A percentile compares a stretch with the other conserved stretches of the same genome.
These are phyloP conservation scores for Fusarium decemcellulare DNA, from an alignment of 2,329 filamentous ascomycete genomes.

Conservation along the genomic window DNA sequence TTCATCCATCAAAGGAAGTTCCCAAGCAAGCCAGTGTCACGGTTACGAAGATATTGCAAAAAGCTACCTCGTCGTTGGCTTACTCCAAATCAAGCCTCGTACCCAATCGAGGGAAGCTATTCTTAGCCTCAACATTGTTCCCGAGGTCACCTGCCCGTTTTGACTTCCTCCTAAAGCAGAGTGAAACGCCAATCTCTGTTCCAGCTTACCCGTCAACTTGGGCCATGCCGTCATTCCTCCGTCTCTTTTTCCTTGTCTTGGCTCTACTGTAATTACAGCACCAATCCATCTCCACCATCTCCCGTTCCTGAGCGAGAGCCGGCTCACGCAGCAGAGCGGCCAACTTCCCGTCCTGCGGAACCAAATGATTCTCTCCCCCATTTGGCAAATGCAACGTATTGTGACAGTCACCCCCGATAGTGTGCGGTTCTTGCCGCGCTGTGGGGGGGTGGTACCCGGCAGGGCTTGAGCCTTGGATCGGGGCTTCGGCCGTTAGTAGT, in stretches of 20 bases:
- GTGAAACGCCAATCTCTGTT: conserved; percentile 21
- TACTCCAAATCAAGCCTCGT: conserved; percentile 10
- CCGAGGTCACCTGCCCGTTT: conserved; percentile 40
- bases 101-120: conserved; percentile 7
- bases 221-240: conserved; percentile 11
- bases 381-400: conserved; percentile 8
- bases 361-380: not conserved
- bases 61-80: conserved; percentile 14
- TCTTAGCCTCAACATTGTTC: conserved; percentile 22
- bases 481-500: conserved; percentile 22
- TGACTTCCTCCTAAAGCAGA: conserved; percentile 27
- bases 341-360: conserved; percentile 33
- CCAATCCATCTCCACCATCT: conserved; percentile 7
- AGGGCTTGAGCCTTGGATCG: conserved; percentile 10
- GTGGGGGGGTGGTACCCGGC: conserved; percentile 31
- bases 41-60: conserved; percentile 10
- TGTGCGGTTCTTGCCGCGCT: conserved; percentile 41
- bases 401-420: conserved; percentile 33
- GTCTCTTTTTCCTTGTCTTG: not conserved
- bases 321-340: conserved; percentile 14
- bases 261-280: not conserved
- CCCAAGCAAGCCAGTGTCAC: conserved; percentile 3
- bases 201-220: conserved; percentile 1
- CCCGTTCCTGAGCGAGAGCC: conserved; percentile 4
- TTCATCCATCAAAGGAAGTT: no score